Conservation (phyloP, 495 filamentous ascomycete species). For the Penicillium psychrofluorescens region DNA sequence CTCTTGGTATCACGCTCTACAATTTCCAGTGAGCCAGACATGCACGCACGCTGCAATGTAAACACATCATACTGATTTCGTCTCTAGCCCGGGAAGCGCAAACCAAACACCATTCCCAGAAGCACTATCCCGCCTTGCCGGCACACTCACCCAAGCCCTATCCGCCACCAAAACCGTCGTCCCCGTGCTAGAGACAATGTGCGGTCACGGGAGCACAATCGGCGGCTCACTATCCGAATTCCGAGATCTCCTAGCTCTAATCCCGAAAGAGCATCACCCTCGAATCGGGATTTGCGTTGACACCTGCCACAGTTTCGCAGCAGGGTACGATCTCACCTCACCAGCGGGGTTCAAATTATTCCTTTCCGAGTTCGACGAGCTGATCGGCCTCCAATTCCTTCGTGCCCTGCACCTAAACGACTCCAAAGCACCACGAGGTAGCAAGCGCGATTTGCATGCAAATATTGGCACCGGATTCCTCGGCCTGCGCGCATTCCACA, state of each 20-base stretch:
- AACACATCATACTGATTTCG: conserved; percentile 6
- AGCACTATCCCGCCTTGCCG: conserved; percentile 72
- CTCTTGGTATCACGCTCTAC: conserved; percentile 82
- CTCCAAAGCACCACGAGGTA: conserved; percentile 75
- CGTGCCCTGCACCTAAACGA: conserved; percentile 89
- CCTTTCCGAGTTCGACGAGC: conserved; percentile 66
- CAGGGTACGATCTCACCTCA: conserved; percentile 81
- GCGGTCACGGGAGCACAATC: conserved; percentile 79
- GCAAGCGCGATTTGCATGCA: conserved; percentile 78
- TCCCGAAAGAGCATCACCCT: conserved; percentile 61
- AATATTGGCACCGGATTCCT: conserved; percentile 94
- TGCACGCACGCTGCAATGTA: not conserved
- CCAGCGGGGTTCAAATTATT: conserved; percentile 66
- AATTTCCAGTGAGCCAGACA: conserved; percentile 73
- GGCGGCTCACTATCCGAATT: conserved; percentile 81
- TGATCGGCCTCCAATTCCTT: conserved; percentile 73
- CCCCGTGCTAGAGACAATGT: conserved; percentile 93
- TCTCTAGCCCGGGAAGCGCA: conserved; percentile 62
- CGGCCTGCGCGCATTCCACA: conserved; percentile 82
- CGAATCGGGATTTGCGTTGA: conserved; percentile 96
- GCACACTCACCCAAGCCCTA: conserved; percentile 73
- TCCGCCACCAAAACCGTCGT: conserved; percentile 64
- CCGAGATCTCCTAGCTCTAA: conserved; percentile 67
- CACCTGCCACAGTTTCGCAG: conserved; percentile 91
- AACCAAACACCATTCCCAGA: conserved; percentile 54